phyloP scores from a whole-genome alignment of 306 rosid genomes.

The Lithocarpus polystachyus region DNA sequence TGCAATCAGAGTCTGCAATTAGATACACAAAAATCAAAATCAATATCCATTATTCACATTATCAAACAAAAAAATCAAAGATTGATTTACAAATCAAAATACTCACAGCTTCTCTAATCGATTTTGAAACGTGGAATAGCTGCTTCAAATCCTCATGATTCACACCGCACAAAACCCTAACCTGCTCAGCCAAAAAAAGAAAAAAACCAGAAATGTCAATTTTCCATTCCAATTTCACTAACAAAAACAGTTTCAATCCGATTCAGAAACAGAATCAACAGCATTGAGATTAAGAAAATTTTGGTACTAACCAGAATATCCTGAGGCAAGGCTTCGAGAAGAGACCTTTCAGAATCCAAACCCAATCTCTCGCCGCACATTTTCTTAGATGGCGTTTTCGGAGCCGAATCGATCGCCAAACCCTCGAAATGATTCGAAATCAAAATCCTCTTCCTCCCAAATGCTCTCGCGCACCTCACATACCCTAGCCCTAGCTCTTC shows the following conservation, averaged over 20 bases:
- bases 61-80: not conserved
- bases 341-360: conserved; percentile 21
- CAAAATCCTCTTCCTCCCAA: conserved; percentile 61
- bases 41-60: not conserved
- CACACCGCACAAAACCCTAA: conserved; percentile 57
- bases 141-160: conserved; percentile 71
- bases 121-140: conserved; percentile 60
- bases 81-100: not conserved
- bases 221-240: not conserved
- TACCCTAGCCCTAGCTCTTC: conserved; percentile 38
- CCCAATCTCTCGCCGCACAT: conserved; percentile 27
- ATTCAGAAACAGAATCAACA: not conserved
- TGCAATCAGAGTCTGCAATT: conserved; percentile 52
- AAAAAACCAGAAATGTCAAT: not conserved
- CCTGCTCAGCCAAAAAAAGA: conserved; percentile 23
- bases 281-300: not conserved
- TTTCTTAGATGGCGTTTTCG: conserved; percentile 46
- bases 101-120: conserved; percentile 60
- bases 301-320: conserved; percentile 62
- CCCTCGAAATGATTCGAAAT: conserved; percentile 28
- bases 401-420: conserved; percentile 14
- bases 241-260: not conserved
- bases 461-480: conserved; percentile 35
- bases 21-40: conserved; percentile 2
- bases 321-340: conserved; percentile 60